phyloP scores from a whole-genome alignment of 441 rosid species.

The Bruguiera hainesii region DNA sequence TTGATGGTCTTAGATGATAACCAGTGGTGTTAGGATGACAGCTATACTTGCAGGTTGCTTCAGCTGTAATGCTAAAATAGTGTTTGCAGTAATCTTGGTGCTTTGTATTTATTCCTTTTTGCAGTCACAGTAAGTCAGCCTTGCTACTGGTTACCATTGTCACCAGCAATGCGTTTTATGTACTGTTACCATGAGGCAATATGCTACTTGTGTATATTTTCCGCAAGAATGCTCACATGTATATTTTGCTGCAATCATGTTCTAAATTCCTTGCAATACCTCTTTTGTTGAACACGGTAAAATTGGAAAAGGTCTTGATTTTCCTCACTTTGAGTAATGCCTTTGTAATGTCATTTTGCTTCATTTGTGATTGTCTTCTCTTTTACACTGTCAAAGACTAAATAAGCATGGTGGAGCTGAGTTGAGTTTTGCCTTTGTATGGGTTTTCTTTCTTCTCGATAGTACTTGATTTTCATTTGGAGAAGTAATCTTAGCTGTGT shows the following conservation, averaged over 20 bases:
- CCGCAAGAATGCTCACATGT: constrained; percentile 49
- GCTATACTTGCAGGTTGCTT: constrained; percentile 25
- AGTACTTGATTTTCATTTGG: neutral
- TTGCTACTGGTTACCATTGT: constrained; percentile 34
- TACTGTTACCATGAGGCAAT: constrained; percentile 38
- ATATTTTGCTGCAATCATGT: constrained; percentile 48
- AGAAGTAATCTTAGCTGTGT: constrained; percentile 3
- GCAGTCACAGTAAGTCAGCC: constrained; percentile 27
- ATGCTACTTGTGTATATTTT: constrained; percentile 54
- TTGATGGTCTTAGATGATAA: constrained; percentile 68
- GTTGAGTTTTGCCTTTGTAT: neutral
- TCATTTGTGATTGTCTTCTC: neutral
- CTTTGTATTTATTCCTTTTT: constrained; percentile 36
- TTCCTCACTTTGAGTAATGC: constrained; percentile 15
- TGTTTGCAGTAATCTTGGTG: constrained; percentile 21
- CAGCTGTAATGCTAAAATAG: constrained; percentile 27
- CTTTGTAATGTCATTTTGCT: constrained; percentile 2
- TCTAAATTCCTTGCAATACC: constrained; percentile 27
- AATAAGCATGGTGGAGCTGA: neutral
- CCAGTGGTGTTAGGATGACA: constrained; percentile 16
- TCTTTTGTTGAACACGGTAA: constrained; percentile 18
- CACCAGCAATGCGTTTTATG: constrained; percentile 35
- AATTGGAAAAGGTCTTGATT: constrained; percentile 26
- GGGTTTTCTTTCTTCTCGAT: neutral
- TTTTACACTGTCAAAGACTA: neutral